phyloP scores from a whole-genome alignment of 768 basidiomycete species.

The Suillus weaverae region DNA sequence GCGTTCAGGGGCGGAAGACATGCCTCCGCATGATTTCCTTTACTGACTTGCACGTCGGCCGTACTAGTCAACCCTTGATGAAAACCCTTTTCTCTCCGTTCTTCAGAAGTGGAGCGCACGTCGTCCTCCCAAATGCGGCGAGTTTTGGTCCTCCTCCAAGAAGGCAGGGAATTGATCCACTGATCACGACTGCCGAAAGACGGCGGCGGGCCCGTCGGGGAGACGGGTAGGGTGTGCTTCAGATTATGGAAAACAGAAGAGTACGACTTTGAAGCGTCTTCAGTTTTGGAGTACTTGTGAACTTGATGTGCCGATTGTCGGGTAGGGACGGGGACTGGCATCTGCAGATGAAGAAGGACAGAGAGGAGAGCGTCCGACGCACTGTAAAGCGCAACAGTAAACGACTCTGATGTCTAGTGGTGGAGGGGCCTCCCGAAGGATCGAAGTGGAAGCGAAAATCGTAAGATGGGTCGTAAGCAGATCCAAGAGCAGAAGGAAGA shows the following conservation, averaged over 20 bases:
- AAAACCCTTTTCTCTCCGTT: conserved; percentile 57
- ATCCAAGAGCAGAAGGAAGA: conserved; percentile 30
- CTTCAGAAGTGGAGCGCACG: conserved; percentile 13
- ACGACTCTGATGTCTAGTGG: conserved; percentile 41
- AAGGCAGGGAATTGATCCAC: conserved; percentile 71
- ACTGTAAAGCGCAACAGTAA: conserved; percentile 44
- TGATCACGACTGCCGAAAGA: conserved; percentile 67
- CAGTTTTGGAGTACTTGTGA: conserved; percentile 56
- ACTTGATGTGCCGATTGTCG: conserved; percentile 64
- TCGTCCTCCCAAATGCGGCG: conserved; percentile 68
- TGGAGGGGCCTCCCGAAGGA: conserved; percentile 41
- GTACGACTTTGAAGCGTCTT: conserved; percentile 36
- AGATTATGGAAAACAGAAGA: conserved; percentile 52
- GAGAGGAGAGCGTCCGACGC: conserved; percentile 43
- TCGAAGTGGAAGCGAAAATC: conserved; percentile 46
- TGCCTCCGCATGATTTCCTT: conserved; percentile 83
- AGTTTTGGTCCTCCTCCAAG: conserved; percentile 69
- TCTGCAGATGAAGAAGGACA: conserved; percentile 53
- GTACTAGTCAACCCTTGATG: conserved; percentile 70
- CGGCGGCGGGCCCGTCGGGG: conserved; percentile 61
- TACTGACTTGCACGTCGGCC: conserved; percentile 79
- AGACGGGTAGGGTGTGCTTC: conserved; percentile 58
- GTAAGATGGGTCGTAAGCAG: conserved; percentile 71
- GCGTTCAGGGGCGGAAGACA: conserved; percentile 72
- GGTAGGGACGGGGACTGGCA: conserved; percentile 82